A percentile compares a stretch with the other conserved stretches of the same genome.
phyloP scores from a whole-genome alignment of 108 stramenopile genomes.

The Discostella pseudostelligera region DNA sequence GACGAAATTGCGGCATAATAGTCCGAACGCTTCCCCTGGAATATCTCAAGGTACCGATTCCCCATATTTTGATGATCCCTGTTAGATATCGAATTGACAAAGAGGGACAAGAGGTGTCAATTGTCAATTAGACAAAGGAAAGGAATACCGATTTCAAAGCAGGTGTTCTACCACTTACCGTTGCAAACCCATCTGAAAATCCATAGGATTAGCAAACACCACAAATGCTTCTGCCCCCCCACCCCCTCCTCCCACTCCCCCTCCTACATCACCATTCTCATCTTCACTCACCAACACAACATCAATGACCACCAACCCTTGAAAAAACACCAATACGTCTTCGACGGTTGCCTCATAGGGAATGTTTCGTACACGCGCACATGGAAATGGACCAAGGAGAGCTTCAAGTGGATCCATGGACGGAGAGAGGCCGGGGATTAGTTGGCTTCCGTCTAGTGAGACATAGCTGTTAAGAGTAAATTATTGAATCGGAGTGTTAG shows the following conservation, averaged over 20 bases:
- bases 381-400: constrained; percentile 92
- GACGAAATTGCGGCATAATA: constrained; percentile 88
- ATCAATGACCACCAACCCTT: constrained; percentile 91
- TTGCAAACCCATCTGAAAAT: constrained; percentile 91
- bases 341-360: constrained; percentile 92
- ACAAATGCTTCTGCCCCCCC: constrained; percentile 94
- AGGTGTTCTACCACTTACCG: constrained; percentile 58
- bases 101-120: constrained; percentile 1
- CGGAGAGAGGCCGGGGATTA: constrained; percentile 62
- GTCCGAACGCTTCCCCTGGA: constrained; percentile 82
- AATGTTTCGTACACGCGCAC: constrained; percentile 82
- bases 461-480: constrained; percentile 24
- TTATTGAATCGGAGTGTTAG: constrained; percentile 16
- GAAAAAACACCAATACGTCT: constrained; percentile 91
- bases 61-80: constrained; percentile 85
- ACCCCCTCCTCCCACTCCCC: too few species aligned
- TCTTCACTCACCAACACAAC: constrained; percentile 70
- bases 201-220: constrained; percentile 92
- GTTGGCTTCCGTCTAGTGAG: constrained; percentile 25
- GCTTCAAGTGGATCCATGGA: constrained; percentile 84
- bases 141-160: too few species aligned
- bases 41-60: constrained; percentile 84
- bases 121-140: neutral
- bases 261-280: constrained; percentile 66
- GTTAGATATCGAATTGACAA: too few species aligned